These are phyloP conservation scores for Cordyceps farinosa DNA, from an alignment of 2,329 filamentous ascomycete species.

Conservation along the genomic window DNA sequence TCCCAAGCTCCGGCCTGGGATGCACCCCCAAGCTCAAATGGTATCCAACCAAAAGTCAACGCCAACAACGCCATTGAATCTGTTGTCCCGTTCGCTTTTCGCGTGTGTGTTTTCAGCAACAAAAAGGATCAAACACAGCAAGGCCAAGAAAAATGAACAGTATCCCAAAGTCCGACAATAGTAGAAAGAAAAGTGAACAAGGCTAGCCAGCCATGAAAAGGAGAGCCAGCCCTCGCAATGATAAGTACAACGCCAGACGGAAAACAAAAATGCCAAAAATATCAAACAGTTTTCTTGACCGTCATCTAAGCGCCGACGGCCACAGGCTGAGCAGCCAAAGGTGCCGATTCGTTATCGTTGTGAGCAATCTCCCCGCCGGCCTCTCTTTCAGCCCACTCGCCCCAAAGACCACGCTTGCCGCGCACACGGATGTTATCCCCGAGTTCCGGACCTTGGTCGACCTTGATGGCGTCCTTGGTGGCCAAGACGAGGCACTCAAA, in stretches of 20 bases:
- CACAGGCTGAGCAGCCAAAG: constrained; percentile 21
- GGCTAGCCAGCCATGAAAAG: not conserved
- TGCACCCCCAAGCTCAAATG: constrained; percentile 3
- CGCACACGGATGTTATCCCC: constrained; percentile 79
- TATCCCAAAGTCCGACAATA: not conserved
- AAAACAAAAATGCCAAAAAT: constrained; percentile 7
- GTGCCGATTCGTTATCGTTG: constrained; percentile 40
- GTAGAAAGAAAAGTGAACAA: not conserved
- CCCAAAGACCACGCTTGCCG: constrained; percentile 95
- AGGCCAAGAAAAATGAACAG: not conserved
- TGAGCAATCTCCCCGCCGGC: constrained; percentile 59
- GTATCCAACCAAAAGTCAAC: constrained; percentile 16
- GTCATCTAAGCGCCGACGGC: constrained; percentile 26
- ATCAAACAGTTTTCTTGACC: not conserved
- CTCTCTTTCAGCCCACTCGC: constrained; percentile 84
- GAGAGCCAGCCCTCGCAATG: constrained; percentile 8
- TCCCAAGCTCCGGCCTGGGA: constrained; percentile 2
- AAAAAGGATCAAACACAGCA: not conserved
- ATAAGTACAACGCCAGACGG: constrained; percentile 13
- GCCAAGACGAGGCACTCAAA: constrained; percentile 94
- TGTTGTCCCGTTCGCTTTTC: constrained; percentile 6
- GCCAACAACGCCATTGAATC: constrained; percentile 14
- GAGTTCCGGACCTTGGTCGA: constrained; percentile 77
- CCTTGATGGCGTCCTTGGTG: constrained; percentile 96
- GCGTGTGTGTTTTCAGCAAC: not conserved